Evolutionary conservation across 192 early-diverging fungal genomes (phyloP).

Genomic region (Allomyces arbusculus): DNA sequence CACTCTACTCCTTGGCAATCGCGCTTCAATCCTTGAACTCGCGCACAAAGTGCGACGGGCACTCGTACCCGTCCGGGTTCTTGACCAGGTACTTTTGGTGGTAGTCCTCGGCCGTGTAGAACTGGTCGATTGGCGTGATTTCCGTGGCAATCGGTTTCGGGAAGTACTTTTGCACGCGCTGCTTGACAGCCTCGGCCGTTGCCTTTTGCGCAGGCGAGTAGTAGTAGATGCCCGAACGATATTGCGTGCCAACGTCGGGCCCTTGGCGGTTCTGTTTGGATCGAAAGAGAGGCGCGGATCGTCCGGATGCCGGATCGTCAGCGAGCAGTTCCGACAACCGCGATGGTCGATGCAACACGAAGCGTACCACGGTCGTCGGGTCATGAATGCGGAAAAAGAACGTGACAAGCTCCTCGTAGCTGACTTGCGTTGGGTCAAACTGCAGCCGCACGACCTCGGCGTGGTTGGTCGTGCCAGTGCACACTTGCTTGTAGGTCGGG

Average conservation of each 20-base stretch:
- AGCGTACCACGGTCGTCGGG: conserved; percentile 53
- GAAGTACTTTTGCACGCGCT: conserved; percentile 37
- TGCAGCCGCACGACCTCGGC: conserved; percentile 64
- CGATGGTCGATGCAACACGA: conserved; percentile 20
- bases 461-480: conserved; percentile 52
- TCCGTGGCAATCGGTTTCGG: conserved; percentile 39
- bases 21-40: conserved; percentile 10
- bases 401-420: conserved; percentile 53
- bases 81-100: conserved; percentile 60
- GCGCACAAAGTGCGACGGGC: conserved; percentile 20
- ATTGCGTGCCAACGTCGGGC: conserved; percentile 63
- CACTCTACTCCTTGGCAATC: no score
- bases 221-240: conserved; percentile 74
- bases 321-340: neutral
- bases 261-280: conserved; percentile 16
- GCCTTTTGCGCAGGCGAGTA: conserved; percentile 50
- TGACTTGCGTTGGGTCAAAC: conserved; percentile 46
- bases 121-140: conserved; percentile 43
- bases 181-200: conserved; percentile 52
- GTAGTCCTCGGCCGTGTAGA: conserved; percentile 64
- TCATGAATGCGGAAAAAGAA: conserved; percentile 54
- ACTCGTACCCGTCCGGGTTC: conserved; percentile 58
- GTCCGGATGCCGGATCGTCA: no score
- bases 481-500: conserved; percentile 29
- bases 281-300: neutral